Evolutionary conservation across 345 rosid species (phyloP), one percentile per base, ranked within the genome.

Genomic region (Theobroma cacao): DNA sequence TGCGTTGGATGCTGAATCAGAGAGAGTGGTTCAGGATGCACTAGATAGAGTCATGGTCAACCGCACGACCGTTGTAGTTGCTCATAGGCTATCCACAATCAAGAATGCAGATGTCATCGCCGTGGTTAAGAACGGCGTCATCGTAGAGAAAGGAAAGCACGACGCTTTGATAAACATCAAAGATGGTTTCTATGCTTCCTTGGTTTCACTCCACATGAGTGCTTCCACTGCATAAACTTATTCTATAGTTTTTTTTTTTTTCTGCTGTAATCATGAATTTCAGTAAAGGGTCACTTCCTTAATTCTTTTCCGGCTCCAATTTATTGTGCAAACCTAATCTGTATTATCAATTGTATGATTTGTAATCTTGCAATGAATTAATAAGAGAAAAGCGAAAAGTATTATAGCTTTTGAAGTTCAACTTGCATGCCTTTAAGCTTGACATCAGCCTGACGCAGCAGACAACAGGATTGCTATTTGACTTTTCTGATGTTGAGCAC

Each of bases 101-200:
- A 89, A 81, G 82, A 89, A 90, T 18, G 94, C 92, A 2, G 94
- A 90, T 62, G 75, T 89, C 7, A 87, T 89, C 10, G 92, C 90
- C 0, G 92, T 84, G 76, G 84, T 91, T 20, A 89, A 86, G 78
- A 89, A 86, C 71, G 91, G 91, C 26, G 86, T 76, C 2, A 81
- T 91, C 40, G 87, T 82, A 26, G 94, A 91, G 83, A 85, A 87
- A 75, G 92, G 92, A 66, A 86, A 77, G 55, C 94, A 89, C 52
- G 92, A 84, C 26, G 75, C 76, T n/a, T 80, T 89, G 79, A 82
- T 85, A 62, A 81, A 86, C 14, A 84, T 86, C 48, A 70, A 70
- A 56, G 87, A 74, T 76, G 86, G 89, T 0, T 50, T 83, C 67
- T 87, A 85, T 58, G 83, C 89, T 31, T 83, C 93, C 66, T 81